Evolutionary conservation across 2,329 filamentous ascomycete genomes (phyloP).

Genomic region (Beauveria rudraprayagi): DNA sequence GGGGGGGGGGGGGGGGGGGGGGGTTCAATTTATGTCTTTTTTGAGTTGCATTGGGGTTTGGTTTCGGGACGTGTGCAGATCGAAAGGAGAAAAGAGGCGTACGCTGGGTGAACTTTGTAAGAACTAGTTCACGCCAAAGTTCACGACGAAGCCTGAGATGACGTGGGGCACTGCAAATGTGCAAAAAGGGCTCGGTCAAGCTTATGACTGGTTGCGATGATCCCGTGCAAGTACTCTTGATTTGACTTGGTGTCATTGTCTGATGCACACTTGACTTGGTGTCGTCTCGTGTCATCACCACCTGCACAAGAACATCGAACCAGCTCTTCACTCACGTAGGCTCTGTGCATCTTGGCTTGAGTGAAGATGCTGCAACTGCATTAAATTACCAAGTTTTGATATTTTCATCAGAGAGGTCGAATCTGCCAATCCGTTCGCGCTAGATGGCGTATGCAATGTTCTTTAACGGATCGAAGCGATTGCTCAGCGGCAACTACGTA

Average conservation of each 20-base stretch:
- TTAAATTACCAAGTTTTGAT: too few relatives aligned
- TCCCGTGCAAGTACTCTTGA: neutral
- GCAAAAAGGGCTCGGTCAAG: neutral
- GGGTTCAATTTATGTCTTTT: neutral
- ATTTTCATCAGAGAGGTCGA: neutral
- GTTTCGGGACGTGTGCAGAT: neutral
- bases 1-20: neutral
- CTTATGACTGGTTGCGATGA: neutral
- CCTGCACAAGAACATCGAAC: too few relatives aligned
- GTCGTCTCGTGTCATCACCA: too few relatives aligned
- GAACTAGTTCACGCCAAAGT: neutral
- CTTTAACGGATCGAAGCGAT: neutral
- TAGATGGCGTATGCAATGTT: neutral
- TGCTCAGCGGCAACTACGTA: neutral
- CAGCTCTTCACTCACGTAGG: too few relatives aligned
- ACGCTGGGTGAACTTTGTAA: neutral
- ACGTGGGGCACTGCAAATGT: neutral
- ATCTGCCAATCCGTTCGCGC: neutral
- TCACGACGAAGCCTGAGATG: neutral
- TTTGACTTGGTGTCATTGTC: too few relatives aligned
- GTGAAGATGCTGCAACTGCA: too few relatives aligned
- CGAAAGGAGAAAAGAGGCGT: neutral
- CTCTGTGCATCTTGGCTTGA: too few relatives aligned
- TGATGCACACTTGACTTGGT: too few relatives aligned
- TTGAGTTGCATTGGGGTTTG: neutral